These are phyloP conservation scores for Ophiobolus disseminans DNA, from an alignment of 2,329 filamentous ascomycete species.

Conservation along the genomic window DNA sequence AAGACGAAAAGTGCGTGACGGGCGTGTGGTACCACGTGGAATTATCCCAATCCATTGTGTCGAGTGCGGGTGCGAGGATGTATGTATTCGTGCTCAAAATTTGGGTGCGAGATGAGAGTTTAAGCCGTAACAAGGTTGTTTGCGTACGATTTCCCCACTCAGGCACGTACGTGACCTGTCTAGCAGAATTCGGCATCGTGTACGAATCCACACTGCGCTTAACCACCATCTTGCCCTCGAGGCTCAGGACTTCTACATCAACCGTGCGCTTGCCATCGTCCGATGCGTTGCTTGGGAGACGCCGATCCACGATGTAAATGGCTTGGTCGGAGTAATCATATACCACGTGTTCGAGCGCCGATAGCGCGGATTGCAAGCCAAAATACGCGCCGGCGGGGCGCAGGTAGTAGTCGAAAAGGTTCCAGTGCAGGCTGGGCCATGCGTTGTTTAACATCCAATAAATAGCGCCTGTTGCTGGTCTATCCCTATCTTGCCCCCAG, in stretches of 20 bases:
- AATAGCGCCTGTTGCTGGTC: conserved; percentile 66
- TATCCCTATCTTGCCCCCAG: conserved; percentile 55
- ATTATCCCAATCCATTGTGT: conserved; percentile 62
- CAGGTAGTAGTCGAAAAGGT: conserved; percentile 69
- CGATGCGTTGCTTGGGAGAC: conserved; percentile 48
- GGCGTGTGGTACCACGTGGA: conserved; percentile 68
- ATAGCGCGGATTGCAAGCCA: conserved; percentile 60
- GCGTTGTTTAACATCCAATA: conserved; percentile 74
- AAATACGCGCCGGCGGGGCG: conserved; percentile 66
- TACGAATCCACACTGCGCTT: conserved; percentile 30
- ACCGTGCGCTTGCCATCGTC: conserved; percentile 48
- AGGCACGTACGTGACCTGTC: conserved; percentile 29
- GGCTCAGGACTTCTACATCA: conserved; percentile 58
- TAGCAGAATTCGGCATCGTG: conserved; percentile 55
- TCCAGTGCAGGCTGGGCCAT: conserved; percentile 71
- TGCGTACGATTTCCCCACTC: conserved; percentile 47
- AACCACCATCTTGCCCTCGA: conserved; percentile 54
- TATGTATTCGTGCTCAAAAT: conserved; percentile 66
- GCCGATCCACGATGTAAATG: conserved; percentile 64
- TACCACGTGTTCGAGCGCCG: conserved; percentile 59
- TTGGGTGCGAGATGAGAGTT: conserved; percentile 49
- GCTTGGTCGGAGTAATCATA: conserved; percentile 60
- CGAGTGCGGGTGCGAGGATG: conserved; percentile 60
- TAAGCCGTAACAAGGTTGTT: conserved; percentile 60
- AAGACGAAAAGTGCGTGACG: conserved; percentile 59